Evolutionary conservation across 2,329 filamentous ascomycete species (phyloP), one percentile per base, ranked within the genome.

Genomic region (Acarospora socialis): DNA sequence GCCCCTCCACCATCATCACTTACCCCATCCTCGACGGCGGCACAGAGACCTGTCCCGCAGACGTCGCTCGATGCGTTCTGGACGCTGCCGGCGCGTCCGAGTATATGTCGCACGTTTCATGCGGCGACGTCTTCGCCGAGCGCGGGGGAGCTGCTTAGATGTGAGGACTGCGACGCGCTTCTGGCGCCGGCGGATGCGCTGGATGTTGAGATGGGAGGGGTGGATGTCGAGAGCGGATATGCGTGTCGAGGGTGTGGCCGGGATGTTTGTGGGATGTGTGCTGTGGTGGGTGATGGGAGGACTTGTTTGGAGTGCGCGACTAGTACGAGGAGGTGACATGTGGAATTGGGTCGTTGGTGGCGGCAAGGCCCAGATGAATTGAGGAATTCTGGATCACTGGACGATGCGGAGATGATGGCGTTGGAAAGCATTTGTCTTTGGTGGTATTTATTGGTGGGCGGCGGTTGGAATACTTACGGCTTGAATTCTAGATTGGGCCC

Each of bases 291-390:
- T 8, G 20, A 23, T 5, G 36, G 39, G 5, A 35, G 39, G 30
- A 37, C 39, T 12, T 41, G 39, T 34, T 52, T 43, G 44, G 50
- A 17, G 47, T 53, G 44, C 48, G 55, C 21, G 44, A 45, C 20
- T 44, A 47, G 25, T 25, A 34, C 46, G 7, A 46, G 46, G 30
- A 41, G 34, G 38, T 52, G 46, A n/a, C n/a, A n/a, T n/a, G n/a
- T n/a, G n/a, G n/a, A n/a, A n/a, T n/a, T n/a, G n/a, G n/a, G n/a
- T n/a, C n/a, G n/a, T n/a, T n/a, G n/a, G n/a, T n/a, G n/a, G n/a
- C n/a, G n/a, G n/a, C n/a, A n/a, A n/a, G n/a, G n/a, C n/a, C n/a
- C n/a, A n/a, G n/a, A n/a, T n/a, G n/a, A n/a, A n/a, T n/a, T n/a
- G n/a, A n/a, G n/a, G n/a, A n/a, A n/a, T n/a, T n/a, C n/a, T n/a